phyloP scores from a whole-genome alignment of 345 rosid species.

The Hypericum androsaemum region DNA sequence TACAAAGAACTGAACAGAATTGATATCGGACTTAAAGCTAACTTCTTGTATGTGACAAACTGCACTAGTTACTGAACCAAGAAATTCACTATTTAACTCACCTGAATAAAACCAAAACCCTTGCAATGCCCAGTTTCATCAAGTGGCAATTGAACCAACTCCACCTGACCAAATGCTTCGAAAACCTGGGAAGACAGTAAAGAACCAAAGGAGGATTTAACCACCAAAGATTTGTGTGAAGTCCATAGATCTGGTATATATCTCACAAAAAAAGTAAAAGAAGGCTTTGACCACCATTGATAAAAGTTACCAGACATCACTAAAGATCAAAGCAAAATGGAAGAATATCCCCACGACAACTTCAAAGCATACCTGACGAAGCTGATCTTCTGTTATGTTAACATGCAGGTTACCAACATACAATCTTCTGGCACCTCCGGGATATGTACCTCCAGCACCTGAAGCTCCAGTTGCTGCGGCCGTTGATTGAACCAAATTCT shows the following conservation, averaged over 20 bases:
- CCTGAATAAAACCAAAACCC: conserved; percentile 99
- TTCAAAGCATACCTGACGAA: conserved; percentile 49
- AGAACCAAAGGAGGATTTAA: background rate
- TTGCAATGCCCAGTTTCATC: conserved; percentile 86
- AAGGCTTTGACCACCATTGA: no score
- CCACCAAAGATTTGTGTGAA: no score
- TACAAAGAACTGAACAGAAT: no score
- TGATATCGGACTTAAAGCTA: no score
- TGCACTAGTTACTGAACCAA: no score
- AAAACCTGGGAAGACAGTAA: conserved; percentile 50
- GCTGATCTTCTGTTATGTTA: conserved; percentile 82
- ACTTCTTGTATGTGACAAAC: no score
- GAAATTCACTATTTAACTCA: conserved; percentile 14
- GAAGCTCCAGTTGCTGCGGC: conserved; percentile 48
- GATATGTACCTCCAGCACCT: conserved; percentile 54
- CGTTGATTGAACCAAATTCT: conserved; percentile 93
- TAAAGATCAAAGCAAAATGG: no score
- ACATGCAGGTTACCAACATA: conserved; percentile 89
- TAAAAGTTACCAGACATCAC: no score
- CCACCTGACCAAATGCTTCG: conserved; percentile 89
- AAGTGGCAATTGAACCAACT: conserved; percentile 87
- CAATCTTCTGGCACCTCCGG: conserved; percentile 84
- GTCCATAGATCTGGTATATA: no score
- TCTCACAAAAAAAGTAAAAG: no score
- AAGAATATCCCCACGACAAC: no score